Base-by-base conservation (phyloP, 2,329 filamentous ascomycete genomes). In the Stachybotrys chartarum region DNA sequence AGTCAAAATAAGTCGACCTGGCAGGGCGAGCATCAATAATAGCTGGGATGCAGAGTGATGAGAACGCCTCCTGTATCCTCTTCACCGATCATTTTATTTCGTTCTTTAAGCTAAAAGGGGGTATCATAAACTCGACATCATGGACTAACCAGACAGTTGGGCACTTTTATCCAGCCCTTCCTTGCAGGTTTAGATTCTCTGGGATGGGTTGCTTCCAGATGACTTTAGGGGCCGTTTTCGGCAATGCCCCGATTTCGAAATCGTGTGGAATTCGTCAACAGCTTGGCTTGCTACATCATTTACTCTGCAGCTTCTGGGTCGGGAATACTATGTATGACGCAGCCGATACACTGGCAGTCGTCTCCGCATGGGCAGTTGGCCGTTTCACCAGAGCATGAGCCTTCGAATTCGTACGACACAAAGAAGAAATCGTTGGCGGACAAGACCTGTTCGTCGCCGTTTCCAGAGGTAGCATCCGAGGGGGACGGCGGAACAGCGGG, bases 351-450 rank as follows among this genome's bases (percentile, higher is more conserved):
- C 57, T 78, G 71, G 56, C 82, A 85, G 58, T 82, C 80, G 56
- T 84, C 80, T 8, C 82, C 81, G 55, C 82, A 85, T 1, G 77
- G 79, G 62, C 82, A 85, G 46, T 72, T 76, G 12, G 74, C 69
- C 56, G 72, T 71, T 56, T 78, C 75, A 3, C 80, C 80, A 0
- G 72, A 73, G 62, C 80, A 83, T 1, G 69, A 66, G 30, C 77
- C 73, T 5, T 70, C 68, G 55, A 75, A 78, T 3, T 78, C 74
- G 58, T 84, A 79, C 54, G 75, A 78, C 55, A 85, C 81, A 61
- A 85, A 85, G 64, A 84, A 78, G 68, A 80, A 85, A 64, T 84
- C 79, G 53, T 71, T 75, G 1, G 77, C 76, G 1, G 76, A 73
- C 30, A 82, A 65, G 7, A 70, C 73, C 61, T 82, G 76, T 58